These are phyloP conservation scores for Dichotomocladium elegans DNA, from an alignment of 371 early-diverging fungal species.

Conservation along the genomic window DNA sequence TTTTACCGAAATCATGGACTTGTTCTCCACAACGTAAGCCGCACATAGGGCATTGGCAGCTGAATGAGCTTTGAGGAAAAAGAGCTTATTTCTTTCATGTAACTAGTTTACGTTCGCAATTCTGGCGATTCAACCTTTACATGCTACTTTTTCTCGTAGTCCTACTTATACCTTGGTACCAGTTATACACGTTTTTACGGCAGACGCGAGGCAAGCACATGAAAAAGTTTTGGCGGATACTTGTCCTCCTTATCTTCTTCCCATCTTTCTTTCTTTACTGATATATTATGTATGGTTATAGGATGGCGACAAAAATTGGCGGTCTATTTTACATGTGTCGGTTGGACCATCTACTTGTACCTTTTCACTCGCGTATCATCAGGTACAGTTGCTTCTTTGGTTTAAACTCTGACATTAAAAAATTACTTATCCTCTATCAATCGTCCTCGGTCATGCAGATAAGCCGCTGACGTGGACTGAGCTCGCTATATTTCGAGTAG, in stretches of 20 bases:
- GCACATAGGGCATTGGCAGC: background rate
- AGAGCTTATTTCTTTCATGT: background rate
- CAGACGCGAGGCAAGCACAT: constrained; percentile 22
- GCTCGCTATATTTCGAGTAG: constrained; percentile 73
- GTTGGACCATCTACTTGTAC: constrained; percentile 65
- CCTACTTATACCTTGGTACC: constrained; percentile 73
- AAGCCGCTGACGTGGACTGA: constrained; percentile 43
- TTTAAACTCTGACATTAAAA: background rate
- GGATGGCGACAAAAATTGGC: constrained; percentile 25
- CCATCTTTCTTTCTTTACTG: too few relatives aligned
- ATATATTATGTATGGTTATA: constrained; percentile 26
- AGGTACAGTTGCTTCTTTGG: background rate
- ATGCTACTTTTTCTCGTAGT: constrained; percentile 64
- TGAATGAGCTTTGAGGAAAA: background rate
- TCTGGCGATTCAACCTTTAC: constrained; percentile 73
- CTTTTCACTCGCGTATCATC: constrained; percentile 49
- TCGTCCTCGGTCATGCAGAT: background rate
- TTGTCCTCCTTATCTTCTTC: too few relatives aligned
- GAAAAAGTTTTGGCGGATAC: background rate
- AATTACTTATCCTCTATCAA: too few relatives aligned
- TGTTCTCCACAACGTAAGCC: constrained; percentile 64
- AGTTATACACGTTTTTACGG: constrained; percentile 61
- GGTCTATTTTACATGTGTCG: constrained; percentile 32
- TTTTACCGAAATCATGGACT: constrained; percentile 74
- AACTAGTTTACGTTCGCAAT: constrained; percentile 48